Evolutionary conservation across 371 early-diverging fungal species (phyloP).

Genomic region (Rhizopus delemar): DNA sequence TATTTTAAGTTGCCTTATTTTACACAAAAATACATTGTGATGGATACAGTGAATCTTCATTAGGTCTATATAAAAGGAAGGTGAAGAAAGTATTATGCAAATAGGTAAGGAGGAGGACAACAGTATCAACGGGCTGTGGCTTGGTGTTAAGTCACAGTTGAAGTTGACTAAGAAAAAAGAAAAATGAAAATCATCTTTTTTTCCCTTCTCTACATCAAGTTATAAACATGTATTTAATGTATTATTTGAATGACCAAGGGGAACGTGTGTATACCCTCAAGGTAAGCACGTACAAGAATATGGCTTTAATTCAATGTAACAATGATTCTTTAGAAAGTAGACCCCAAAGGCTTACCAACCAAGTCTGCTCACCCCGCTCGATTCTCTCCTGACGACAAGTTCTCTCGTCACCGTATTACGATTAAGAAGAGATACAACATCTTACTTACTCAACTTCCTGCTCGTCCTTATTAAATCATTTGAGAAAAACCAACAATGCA

Average conservation of each 20-base stretch:
- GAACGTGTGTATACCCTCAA: constrained; percentile 97
- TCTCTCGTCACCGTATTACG: constrained; percentile 94
- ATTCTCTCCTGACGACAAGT: constrained; percentile 98
- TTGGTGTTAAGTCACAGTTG: background rate
- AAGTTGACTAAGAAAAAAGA: too few species aligned
- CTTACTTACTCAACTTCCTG: constrained; percentile 76
- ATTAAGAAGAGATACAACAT: constrained; percentile 94
- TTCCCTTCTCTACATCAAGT: background rate
- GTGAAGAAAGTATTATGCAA: background rate
- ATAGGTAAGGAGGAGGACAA: background rate
- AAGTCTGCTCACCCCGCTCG: constrained; percentile 97
- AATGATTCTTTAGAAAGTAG: constrained; percentile 67
- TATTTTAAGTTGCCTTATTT: constrained; percentile 36
- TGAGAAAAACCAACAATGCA: too few species aligned
- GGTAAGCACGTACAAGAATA: constrained; percentile 48
- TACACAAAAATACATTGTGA: constrained; percentile 39
- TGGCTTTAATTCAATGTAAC: constrained; percentile 4
- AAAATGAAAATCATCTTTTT: too few species aligned
- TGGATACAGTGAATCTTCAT: constrained; percentile 47
- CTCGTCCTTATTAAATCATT: constrained; percentile 38
- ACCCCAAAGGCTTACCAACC: constrained; percentile 80
- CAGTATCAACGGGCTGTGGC: background rate
- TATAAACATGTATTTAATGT: constrained; percentile 93
- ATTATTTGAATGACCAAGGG: constrained; percentile 76
- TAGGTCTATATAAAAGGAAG: background rate